Conservation (phyloP, 345 rosid genomes). For the Ailanthus altissimus region DNA sequence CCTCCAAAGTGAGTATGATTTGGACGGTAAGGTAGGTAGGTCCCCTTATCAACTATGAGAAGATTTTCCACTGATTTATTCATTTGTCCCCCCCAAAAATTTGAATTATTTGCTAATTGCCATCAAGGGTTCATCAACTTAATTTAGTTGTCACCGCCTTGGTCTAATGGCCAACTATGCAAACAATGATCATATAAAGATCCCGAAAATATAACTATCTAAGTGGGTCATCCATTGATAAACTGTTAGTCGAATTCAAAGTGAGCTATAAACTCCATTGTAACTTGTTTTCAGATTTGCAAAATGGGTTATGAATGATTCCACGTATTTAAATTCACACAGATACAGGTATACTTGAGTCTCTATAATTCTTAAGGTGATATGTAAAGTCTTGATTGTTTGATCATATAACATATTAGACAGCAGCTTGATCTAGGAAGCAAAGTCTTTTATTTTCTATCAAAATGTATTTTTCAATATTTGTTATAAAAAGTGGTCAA, state of each 20-base stretch:
- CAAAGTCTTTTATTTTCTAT: no score
- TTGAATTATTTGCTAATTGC: neutral
- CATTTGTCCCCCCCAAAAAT: neutral
- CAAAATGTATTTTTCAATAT: no score
- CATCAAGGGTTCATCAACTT: neutral
- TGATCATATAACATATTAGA: neutral
- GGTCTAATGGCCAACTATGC: no score
- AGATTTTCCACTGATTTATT: slow-evolving; percentile 3
- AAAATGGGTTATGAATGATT: no score
- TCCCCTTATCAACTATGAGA: slow-evolving; percentile 15
- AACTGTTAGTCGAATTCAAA: neutral
- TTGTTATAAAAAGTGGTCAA: neutral
- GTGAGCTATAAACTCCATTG: no score
- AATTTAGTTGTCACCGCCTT: slow-evolving; percentile 14
- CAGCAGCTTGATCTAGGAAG: neutral
- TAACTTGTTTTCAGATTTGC: no score
- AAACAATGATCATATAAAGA: neutral
- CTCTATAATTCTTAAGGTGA: no score
- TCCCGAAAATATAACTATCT: neutral
- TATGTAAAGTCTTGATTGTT: no score
- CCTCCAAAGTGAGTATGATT: slow-evolving; percentile 25
- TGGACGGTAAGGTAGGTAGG: slow-evolving; percentile 49
- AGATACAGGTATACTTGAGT: no score
- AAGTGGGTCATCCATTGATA: neutral
- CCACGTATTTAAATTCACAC: no score